These are phyloP conservation scores for Plasmodium fragile DNA, from an alignment of 169 alveolate species.

Conservation along the genomic window DNA sequence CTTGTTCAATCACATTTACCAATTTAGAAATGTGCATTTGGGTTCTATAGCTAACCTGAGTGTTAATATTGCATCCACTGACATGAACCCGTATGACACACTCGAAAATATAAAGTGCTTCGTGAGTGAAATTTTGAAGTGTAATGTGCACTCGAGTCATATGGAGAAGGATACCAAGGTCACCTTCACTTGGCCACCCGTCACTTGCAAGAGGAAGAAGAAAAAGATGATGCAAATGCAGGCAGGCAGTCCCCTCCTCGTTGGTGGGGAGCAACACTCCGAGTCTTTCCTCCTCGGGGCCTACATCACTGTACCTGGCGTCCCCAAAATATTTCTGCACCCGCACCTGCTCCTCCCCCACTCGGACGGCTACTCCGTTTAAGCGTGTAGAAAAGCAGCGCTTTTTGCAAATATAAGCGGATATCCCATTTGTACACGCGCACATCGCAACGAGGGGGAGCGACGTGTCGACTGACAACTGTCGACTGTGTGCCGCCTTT, in stretches of 20 bases:
- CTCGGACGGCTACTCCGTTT: conserved; percentile 39
- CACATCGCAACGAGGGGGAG: not conserved
- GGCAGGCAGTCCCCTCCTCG: not conserved
- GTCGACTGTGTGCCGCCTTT: not conserved
- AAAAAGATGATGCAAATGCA: not conserved
- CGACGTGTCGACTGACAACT: not conserved
- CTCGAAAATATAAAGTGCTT: conserved; percentile 59
- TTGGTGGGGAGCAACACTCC: not conserved
- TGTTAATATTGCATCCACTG: conserved; percentile 41
- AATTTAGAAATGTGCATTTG: conserved; percentile 7
- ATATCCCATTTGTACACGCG: not conserved
- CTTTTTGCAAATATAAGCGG: not conserved
- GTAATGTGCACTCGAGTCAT: conserved; percentile 50
- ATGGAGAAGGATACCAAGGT: conserved; percentile 33
- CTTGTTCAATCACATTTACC: conserved; percentile 21
- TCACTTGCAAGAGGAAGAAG: conserved; percentile 28
- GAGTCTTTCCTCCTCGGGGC: conserved; percentile 67
- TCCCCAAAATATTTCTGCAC: conserved; percentile 44
- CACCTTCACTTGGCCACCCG: conserved; percentile 29
- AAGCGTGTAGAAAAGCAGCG: not conserved
- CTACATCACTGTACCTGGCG: conserved; percentile 19
- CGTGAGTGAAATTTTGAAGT: conserved; percentile 31
- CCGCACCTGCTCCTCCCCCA: conserved; percentile 26
- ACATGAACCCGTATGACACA: conserved; percentile 24
- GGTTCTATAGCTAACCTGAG: conserved; percentile 46